phyloP scores from a whole-genome alignment of 2,329 filamentous ascomycete genomes.

The Talaromyces sp. region DNA sequence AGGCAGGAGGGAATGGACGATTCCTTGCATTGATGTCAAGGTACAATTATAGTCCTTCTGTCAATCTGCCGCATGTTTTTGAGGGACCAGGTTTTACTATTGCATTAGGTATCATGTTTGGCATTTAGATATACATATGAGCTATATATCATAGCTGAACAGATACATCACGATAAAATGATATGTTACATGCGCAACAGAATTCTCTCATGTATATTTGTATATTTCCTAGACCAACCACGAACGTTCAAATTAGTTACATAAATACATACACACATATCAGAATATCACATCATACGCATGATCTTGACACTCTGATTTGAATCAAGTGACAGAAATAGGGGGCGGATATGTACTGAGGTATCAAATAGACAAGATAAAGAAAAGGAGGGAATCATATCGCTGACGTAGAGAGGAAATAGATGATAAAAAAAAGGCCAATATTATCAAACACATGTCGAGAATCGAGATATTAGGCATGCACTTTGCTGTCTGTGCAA shows the following conservation, averaged over 20 bases:
- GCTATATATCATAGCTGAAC: neutral
- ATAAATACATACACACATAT: conserved; percentile 9
- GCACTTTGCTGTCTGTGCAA: neutral
- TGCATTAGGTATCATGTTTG: neutral
- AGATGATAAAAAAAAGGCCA: conserved; percentile 8
- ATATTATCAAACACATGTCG: conserved; percentile 12
- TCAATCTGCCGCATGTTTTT: neutral
- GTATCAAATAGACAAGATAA: conserved; percentile 16
- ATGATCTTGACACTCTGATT: neutral
- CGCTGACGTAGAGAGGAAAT: conserved; percentile 17
- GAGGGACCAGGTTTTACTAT: neutral
- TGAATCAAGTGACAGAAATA: conserved; percentile 4
- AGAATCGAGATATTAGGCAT: conserved; percentile 10
- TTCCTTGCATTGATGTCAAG: conserved; percentile 87
- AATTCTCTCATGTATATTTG: neutral
- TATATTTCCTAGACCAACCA: neutral
- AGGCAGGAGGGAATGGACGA: conserved; percentile 79
- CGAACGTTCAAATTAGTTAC: conserved; percentile 1
- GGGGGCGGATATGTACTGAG: conserved; percentile 18
- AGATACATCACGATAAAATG: neutral
- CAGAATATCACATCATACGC: conserved; percentile 2
- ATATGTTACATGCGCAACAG: neutral
- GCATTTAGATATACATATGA: neutral
- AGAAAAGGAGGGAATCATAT: conserved; percentile 17
- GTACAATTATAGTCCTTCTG: conserved; percentile 61